Percentiles rank a stretch among this genome's conserved stretches.
Evolutionary conservation across 169 alveolate species (phyloP).

Genomic region (Plasmodium ovale): DNA sequence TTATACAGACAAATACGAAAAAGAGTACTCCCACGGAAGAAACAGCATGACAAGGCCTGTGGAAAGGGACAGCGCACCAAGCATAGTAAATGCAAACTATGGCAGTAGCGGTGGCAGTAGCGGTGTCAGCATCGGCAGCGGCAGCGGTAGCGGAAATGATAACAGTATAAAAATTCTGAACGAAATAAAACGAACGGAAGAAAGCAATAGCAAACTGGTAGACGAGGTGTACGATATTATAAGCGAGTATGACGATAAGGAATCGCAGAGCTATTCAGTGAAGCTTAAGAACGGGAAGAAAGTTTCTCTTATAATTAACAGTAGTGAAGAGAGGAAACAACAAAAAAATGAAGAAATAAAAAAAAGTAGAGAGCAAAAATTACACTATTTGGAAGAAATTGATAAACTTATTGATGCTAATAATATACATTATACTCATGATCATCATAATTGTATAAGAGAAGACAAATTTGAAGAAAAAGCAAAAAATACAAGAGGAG

Average conservation of each 20-base stretch:
- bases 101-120: not conserved
- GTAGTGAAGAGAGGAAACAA: not conserved
- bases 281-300: constrained; percentile 23
- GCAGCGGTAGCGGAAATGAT: not conserved
- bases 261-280: constrained; percentile 21
- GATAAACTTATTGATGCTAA: constrained; percentile 51
- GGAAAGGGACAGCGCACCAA: not conserved
- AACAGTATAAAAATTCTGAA: constrained; percentile 60
- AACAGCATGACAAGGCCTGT: too few species aligned
- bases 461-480: constrained; percentile 72
- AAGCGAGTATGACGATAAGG: constrained; percentile 34
- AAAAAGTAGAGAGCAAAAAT: constrained; percentile 30
- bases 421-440: constrained; percentile 12
- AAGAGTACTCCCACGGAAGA: too few species aligned
- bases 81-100: not conserved
- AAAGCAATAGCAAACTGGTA: constrained; percentile 49
- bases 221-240: constrained; percentile 68
- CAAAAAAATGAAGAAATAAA: not conserved
- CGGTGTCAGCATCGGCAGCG: constrained; percentile 12
- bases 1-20: too few species aligned
- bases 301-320: constrained; percentile 36
- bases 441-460: constrained; percentile 56
- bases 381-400: constrained; percentile 19
- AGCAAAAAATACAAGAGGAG: constrained; percentile 67
- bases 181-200: constrained; percentile 68